A percentile compares a stretch with the other conserved stretches of the same genome.
Conservation (phyloP, 805 yeast species). For the Candida ulmi region DNA sequence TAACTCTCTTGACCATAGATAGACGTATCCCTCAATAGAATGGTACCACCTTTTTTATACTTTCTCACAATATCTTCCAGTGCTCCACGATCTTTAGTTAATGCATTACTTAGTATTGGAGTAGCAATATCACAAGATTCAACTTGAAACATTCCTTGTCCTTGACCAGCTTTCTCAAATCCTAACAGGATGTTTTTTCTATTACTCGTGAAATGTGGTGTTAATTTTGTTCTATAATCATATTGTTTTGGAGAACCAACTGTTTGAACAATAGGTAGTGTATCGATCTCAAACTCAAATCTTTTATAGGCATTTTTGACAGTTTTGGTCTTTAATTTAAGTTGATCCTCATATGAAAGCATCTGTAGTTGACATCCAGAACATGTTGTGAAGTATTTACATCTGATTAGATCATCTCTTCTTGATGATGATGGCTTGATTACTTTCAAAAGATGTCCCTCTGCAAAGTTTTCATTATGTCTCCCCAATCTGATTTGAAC, state of each 20-base stretch:
- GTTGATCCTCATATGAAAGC: conserved; percentile 65
- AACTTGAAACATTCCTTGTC: conserved; percentile 58
- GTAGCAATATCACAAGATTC: conserved; percentile 92
- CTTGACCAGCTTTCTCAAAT: conserved; percentile 58
- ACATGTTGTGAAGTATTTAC: conserved; percentile 77
- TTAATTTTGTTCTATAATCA: conserved; percentile 81
- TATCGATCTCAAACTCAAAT: conserved; percentile 50
- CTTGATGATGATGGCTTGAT: conserved; percentile 36
- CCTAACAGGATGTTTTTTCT: conserved; percentile 55
- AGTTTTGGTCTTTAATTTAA: conserved; percentile 62
- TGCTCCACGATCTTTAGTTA: conserved; percentile 56
- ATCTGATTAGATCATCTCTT: conserved; percentile 50
- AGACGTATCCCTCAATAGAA: conserved; percentile 75
- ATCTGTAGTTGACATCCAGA: conserved; percentile 93
- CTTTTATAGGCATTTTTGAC: conserved; percentile 75
- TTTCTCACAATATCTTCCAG: conserved; percentile 36
- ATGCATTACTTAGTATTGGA: conserved; percentile 63
- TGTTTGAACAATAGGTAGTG: conserved; percentile 54
- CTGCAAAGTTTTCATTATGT: conserved; percentile 66
- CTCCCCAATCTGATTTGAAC: conserved; percentile 65
- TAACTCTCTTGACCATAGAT: conserved; percentile 40
- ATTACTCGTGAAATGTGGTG: conserved; percentile 91
- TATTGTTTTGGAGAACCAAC: conserved; percentile 71
- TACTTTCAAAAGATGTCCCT: conserved; percentile 61
- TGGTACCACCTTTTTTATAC: conserved; percentile 80